Evolutionary conservation across 2,329 filamentous ascomycete species (phyloP).

Genomic region (Botryotinia narcissicola): DNA sequence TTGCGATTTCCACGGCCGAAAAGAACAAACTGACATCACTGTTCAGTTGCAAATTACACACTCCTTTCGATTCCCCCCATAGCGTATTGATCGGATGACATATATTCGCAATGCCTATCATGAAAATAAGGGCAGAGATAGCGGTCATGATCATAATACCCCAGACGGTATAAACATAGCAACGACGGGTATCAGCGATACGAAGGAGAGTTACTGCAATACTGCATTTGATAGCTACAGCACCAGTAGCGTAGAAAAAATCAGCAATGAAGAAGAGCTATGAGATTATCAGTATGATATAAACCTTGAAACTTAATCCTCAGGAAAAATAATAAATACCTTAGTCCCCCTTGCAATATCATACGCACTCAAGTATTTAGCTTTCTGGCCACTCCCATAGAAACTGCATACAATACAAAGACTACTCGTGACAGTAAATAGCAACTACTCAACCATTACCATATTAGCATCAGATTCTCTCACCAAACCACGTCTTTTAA

Average conservation of each 20-base stretch:
- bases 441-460: neutral
- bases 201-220: constrained; percentile 38
- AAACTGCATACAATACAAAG: constrained; percentile 35
- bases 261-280: constrained; percentile 43
- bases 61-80: constrained; percentile 36
- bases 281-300: constrained; percentile 19
- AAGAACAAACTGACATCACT: constrained; percentile 40
- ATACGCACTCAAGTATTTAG: constrained; percentile 21
- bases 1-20: constrained; percentile 41
- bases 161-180: constrained; percentile 35
- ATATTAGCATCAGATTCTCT: neutral
- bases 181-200: constrained; percentile 36
- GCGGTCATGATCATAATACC: constrained; percentile 30
- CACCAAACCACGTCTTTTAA: neutral
- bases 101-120: constrained; percentile 36
- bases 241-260: constrained; percentile 41
- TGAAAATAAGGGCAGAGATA: constrained; percentile 35
- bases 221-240: constrained; percentile 36
- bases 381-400: constrained; percentile 34
- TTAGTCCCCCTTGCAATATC: constrained; percentile 31
- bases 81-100: constrained; percentile 38
- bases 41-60: constrained; percentile 36
- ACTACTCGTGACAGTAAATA: constrained; percentile 14
- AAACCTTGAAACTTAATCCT: neutral
- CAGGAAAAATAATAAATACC: constrained; percentile 15